Conservation (phyloP, 371 early-diverging fungal species). For the Massospora cicadina region DNA sequence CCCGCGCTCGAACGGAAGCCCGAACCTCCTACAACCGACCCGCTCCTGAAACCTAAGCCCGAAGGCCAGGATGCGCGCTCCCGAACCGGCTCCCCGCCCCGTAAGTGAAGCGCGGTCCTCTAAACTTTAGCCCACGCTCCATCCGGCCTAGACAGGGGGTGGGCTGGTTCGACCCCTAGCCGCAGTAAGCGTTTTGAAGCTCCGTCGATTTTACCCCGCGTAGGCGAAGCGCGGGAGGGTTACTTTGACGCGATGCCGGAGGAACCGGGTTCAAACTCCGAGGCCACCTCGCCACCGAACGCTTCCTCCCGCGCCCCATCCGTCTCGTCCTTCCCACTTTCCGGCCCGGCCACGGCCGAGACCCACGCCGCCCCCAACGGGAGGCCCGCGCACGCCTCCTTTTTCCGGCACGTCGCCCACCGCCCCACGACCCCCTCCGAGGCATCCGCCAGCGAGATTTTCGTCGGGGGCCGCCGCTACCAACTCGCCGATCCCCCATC, state of each 20-base stretch:
- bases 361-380: background rate
- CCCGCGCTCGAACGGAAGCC: conserved; percentile 9
- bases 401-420: background rate
- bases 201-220: too few species aligned
- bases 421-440: background rate
- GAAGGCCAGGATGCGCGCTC: background rate
- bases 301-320: background rate
- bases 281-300: background rate
- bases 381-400: background rate
- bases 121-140: background rate
- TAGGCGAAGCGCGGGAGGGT: too few species aligned
- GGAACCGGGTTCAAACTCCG: background rate
- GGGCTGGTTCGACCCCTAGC: background rate
- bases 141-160: background rate
- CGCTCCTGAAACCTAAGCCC: background rate
- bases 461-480: background rate
- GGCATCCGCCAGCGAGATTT: background rate
- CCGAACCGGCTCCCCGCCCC: background rate
- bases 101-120: background rate
- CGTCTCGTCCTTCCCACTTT: background rate
- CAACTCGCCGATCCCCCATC: background rate
- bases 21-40: background rate
- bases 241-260: background rate
- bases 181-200: background rate
- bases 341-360: background rate